These are phyloP conservation scores for Pugionium cornutum DNA, from an alignment of 345 rosid genomes.

Conservation along the genomic window DNA sequence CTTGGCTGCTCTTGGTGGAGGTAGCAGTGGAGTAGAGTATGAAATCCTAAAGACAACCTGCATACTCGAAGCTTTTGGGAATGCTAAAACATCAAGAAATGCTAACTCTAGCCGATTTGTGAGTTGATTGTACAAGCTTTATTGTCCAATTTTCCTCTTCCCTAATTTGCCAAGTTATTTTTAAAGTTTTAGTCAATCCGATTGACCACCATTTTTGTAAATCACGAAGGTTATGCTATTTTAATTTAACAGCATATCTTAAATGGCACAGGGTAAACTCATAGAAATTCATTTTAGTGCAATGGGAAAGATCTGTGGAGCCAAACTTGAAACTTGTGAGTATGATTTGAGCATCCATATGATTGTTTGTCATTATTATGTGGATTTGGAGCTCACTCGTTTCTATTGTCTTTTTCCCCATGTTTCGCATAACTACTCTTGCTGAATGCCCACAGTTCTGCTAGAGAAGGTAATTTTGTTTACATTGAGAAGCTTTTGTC, in stretches of 20 bases:
- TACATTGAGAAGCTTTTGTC: slow-evolving; percentile 24
- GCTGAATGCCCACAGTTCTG: slow-evolving; percentile 53
- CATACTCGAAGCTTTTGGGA: slow-evolving; percentile 95
- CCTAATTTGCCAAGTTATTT: background rate
- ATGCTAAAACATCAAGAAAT: slow-evolving; percentile 90
- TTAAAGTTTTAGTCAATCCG: background rate
- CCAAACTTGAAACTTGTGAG: slow-evolving; percentile 89
- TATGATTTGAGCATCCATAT: background rate
- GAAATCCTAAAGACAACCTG: slow-evolving; percentile 61
- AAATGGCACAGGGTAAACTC: slow-evolving; percentile 73
- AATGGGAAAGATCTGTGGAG: slow-evolving; percentile 76
- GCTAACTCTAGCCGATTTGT: slow-evolving; percentile 90
- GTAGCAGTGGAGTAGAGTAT: slow-evolving; percentile 60
- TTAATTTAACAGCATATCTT: slow-evolving; percentile 14
- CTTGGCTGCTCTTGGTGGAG: slow-evolving; percentile 81
- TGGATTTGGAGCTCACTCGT: background rate
- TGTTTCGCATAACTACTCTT: slow-evolving; percentile 9
- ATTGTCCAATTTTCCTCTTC: background rate
- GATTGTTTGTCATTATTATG: slow-evolving; percentile 3
- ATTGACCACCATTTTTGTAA: background rate
- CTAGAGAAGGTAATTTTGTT: slow-evolving; percentile 74
- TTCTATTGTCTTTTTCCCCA: background rate
- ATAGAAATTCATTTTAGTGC: slow-evolving; percentile 76
- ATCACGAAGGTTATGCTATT: background rate
- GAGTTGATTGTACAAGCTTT: slow-evolving; percentile 12